Evolutionary conservation across 495 filamentous ascomycete species (phyloP).

Genomic region (Penicillium soppii): DNA sequence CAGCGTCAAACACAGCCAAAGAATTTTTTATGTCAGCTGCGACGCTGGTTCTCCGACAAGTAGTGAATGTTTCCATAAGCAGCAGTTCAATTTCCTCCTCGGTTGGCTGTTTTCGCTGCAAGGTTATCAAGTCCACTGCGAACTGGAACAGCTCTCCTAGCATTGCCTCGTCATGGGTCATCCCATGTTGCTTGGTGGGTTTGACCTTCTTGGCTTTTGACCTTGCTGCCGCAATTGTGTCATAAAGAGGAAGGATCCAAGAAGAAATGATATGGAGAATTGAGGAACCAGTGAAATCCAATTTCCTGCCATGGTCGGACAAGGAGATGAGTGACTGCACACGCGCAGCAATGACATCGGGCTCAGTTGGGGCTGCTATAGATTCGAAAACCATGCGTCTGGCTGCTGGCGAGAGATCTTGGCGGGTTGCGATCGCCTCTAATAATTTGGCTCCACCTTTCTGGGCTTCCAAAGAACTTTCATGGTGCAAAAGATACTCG

Average conservation of each 20-base stretch:
- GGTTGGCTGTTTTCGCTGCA: conserved; percentile 74
- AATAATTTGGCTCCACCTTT: conserved; percentile 36
- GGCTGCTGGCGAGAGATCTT: conserved; percentile 39
- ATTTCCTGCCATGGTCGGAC: conserved; percentile 46
- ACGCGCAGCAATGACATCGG: conserved; percentile 41
- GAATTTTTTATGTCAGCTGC: conserved; percentile 73
- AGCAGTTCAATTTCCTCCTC: conserved; percentile 65
- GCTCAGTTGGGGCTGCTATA: conserved; percentile 34
- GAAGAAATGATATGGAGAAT: conserved; percentile 43
- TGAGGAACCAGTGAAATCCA: conserved; percentile 43
- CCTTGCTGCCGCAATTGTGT: conserved; percentile 33
- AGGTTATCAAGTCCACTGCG: conserved; percentile 75
- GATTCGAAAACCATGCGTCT: conserved; percentile 37
- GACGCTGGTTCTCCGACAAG: conserved; percentile 74
- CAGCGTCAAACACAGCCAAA: conserved; percentile 72
- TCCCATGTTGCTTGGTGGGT: conserved; percentile 40
- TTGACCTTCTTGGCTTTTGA: conserved; percentile 54
- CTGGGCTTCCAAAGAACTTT: conserved; percentile 36
- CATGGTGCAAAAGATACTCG: conserved; percentile 40
- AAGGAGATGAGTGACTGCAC: conserved; percentile 42
- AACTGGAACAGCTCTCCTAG: conserved; percentile 70
- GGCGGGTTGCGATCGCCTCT: conserved; percentile 40
- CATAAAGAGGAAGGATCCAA: conserved; percentile 43
- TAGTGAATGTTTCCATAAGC: conserved; percentile 64
- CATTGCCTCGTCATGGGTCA: conserved; percentile 60